Base-by-base conservation (phyloP, 306 rosid genomes). In the Sphenostylis stenocarpa region DNA sequence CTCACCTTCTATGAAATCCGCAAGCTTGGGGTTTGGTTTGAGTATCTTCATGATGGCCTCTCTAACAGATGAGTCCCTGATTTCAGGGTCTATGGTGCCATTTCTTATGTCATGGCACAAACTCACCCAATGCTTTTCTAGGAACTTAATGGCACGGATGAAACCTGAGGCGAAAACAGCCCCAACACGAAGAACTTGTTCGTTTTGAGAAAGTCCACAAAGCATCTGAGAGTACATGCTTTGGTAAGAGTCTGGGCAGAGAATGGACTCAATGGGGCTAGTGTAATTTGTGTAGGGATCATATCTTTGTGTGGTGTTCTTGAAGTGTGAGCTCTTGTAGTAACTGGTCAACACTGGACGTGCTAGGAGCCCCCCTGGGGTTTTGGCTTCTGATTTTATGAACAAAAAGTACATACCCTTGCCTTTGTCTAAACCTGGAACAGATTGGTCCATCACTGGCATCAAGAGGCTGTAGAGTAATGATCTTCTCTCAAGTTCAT, bases 101-200 rank as follows among this genome's bases (percentile, higher is more conserved):
- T 78, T 80, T 72, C 83, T 72, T 10, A 88, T 88, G 67, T 90
- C 95, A 38, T 52, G 52, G 19, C 77, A 83, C 65, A 87, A 75
- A 52, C 53, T 26, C 10, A 20, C n/a, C 91, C 91, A 90, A 67
- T 87, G 81, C 0, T 78, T 84, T 71, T 90, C 86, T 1, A 90
- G 84, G 70, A 90, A 90, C 57, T 83, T 84, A 43, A 90, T 73
- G 49, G 90, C 85, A 12, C 91, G 89, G 41, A 90, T 87, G 81
- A 90, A 87, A 4, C 86, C 95, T 0, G 95, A 90, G 36, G 95
- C 91, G 5, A 90, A 90, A 58, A 90, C 91, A 7, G 95, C 90
- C 3, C 95, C 89, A 33, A 86, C 95, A 3, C 89, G 85, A n/a
- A 90, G 76, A 14, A 90, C 89, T 39, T 85, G 67, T 0, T 55